Evolutionary conservation across 78 protist species (phyloP), one percentile per base, ranked within the genome.

Genomic region (Dictyostelium brefeldianum): DNA sequence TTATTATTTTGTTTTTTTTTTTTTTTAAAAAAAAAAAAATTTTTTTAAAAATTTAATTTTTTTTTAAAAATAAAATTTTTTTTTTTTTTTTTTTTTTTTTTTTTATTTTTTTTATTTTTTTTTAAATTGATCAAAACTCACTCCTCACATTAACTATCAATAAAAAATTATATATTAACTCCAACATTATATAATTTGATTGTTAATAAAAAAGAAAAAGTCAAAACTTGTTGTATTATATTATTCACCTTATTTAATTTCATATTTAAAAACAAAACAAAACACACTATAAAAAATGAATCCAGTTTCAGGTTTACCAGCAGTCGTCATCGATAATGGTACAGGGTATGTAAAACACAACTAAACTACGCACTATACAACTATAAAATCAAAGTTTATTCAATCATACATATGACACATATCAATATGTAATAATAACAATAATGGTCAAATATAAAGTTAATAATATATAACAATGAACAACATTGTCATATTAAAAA

Each of bases 321-420:
- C 98, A 0, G 98, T 98, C 17, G 98, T 98, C 31, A 98, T 98
- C 43, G 99, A 98, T 95, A 98, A 98, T 75, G 99, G 99, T 43
- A 98, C 99, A 9, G 99, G 99, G 98, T 97, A 64, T 27, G 95
- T 85, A 18, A 53, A 6, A 12, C 5, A n/a, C n/a, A n/a, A n/a
- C n/a, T n/a, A n/a, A n/a, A n/a, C n/a, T n/a, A n/a, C n/a, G n/a
- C n/a, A n/a, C n/a, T n/a, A n/a, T n/a, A n/a, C n/a, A n/a, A n/a
- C n/a, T n/a, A n/a, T n/a, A n/a, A n/a, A n/a, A n/a, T n/a, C n/a
- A n/a, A n/a, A n/a, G n/a, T n/a, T n/a, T n/a, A n/a, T n/a, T n/a
- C n/a, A n/a, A n/a, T n/a, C n/a, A n/a, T n/a, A n/a, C n/a, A n/a
- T n/a, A n/a, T n/a, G n/a, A n/a, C n/a, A n/a, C n/a, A n/a, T n/a